Percentiles rank a stretch among this genome's conserved stretches.
These are phyloP conservation scores for Arthrinium phaeospermum DNA, from an alignment of 2,329 filamentous ascomycete species.

Conservation along the genomic window DNA sequence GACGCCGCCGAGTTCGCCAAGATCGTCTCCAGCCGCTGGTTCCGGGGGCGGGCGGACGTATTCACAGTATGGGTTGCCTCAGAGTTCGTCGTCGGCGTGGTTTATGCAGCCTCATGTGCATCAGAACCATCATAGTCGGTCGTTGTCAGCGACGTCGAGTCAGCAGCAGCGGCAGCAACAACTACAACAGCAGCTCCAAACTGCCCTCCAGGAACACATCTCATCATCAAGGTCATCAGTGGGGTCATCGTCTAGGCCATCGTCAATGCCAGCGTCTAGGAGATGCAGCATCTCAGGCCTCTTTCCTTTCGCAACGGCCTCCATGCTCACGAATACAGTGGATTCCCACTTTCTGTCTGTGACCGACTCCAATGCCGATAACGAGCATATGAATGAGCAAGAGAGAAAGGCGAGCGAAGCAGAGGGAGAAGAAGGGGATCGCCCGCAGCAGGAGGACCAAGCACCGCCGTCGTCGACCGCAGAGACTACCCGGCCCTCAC, in stretches of 20 bases:
- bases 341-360: background rate
- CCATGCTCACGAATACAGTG: background rate
- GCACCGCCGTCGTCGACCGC: background rate
- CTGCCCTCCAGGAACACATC: too few relatives aligned
- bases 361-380: background rate
- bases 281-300: background rate
- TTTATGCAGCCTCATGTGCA: background rate
- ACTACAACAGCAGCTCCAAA: too few relatives aligned
- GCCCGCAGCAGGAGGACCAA: background rate
- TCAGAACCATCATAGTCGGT: background rate
- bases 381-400: background rate
- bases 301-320: background rate
- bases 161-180: background rate
- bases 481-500: background rate
- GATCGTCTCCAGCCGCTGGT: background rate
- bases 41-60: background rate
- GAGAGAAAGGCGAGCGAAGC: background rate
- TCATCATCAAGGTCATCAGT: background rate
- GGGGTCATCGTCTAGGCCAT: background rate
- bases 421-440: background rate
- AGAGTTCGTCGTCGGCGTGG: background rate
- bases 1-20: background rate
- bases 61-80: background rate
- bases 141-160: background rate
- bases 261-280: background rate